Evolutionary conservation across 73 alveolate genomes (phyloP), one percentile per base, ranked within the genome.

Genomic region (Paramecium tetraurelia): DNA sequence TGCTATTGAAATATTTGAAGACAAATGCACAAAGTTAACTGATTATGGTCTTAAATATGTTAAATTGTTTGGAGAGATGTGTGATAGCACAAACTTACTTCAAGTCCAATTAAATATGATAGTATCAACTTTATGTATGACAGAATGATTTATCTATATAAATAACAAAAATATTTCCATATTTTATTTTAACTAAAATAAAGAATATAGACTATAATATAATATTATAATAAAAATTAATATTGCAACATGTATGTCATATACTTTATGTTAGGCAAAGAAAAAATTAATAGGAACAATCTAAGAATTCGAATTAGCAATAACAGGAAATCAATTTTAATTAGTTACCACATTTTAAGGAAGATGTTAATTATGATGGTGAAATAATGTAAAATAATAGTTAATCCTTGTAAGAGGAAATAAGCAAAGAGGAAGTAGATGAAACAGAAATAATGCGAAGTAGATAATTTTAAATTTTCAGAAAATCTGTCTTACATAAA

Each of bases 1-100:
- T 12, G 59, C 21, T 1, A 75, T 75, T 41, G 59, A 20, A 16
- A 16, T 4, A 29, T 71, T 71, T 71, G 86, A 71, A 36, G 40
- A 71, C 1, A 33, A 29, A 71, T 71, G 86, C n/a, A 33, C 33
- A 5, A 71, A 33, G 29, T 71, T 71, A 3, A 33, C 58, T 31
- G 86, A 71, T 29, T 71, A 71, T 31, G 86, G 86, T 71, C 57
- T 71, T 27, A 71, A 71, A 71, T 71, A 71, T 29, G 59, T 75
- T 41, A 75, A 75, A 75, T 75, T n/a, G 14, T n/a, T 75, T 75
- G 63, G 40, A 75, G 87, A 35, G 33, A 20, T 18, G 58, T 75
- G 87, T 38, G 85, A 70, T 70, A 29, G 38, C 38, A 29, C 85
- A 11, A 70, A 70, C 38, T 70, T 70, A 70, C 53, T 22, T 11